These are phyloP conservation scores for Trifolium fragiferum DNA, from an alignment of 306 rosid genomes.

Conservation along the genomic window DNA sequence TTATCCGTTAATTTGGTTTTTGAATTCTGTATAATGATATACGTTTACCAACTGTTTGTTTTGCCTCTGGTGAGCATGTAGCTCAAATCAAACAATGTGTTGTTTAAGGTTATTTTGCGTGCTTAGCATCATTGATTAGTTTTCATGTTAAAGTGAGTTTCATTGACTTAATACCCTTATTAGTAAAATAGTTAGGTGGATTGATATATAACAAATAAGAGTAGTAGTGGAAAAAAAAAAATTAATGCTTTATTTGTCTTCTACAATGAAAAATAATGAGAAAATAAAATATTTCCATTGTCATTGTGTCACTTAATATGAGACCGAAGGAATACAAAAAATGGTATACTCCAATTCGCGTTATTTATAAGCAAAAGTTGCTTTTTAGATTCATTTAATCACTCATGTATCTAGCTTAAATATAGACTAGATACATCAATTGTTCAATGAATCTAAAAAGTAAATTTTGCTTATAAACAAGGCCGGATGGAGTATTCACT, in stretches of 20 bases:
- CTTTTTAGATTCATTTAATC: no score
- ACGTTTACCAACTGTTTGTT: constrained; percentile 15
- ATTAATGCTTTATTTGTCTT: not conserved
- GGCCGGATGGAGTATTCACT: no score
- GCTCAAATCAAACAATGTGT: not conserved
- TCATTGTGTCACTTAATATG: not conserved
- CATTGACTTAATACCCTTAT: not conserved
- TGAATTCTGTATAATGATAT: not conserved
- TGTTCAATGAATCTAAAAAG: no score
- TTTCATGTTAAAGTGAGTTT: not conserved
- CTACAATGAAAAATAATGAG: not conserved
- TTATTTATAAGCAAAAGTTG: no score
- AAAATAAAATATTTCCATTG: not conserved
- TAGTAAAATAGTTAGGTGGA: not conserved
- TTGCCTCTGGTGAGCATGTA: not conserved
- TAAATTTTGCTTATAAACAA: no score
- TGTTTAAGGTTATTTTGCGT: not conserved
- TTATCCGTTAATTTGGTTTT: not conserved
- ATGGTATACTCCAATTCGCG: no score
- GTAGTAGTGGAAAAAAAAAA: not conserved
- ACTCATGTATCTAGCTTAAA: no score
- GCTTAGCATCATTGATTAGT: not conserved
- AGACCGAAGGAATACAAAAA: not conserved
- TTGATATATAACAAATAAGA: not conserved
- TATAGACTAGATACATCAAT: no score